Base-by-base conservation (phyloP, 2,329 filamentous ascomycete genomes). In the Curvularia eragrostidis region DNA sequence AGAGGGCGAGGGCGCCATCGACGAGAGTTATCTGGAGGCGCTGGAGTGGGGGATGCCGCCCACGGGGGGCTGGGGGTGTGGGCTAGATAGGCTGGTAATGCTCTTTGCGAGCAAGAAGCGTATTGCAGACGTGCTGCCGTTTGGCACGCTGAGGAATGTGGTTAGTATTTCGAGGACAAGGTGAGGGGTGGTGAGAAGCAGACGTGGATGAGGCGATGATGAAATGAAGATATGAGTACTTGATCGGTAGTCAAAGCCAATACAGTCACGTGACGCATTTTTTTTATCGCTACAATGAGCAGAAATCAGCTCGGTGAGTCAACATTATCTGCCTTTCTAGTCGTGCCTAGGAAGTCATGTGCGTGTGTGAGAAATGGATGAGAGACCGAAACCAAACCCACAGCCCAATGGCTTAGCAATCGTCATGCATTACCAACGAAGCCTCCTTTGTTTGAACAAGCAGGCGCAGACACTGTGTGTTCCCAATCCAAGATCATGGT, bases 11-110 rank as follows among this genome's bases (percentile, higher is more conserved):
- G 77, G 75, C 19, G 79, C 77, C 1, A 81, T 89, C 9, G 93
- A 97, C 70, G 90, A 96, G 78, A 90, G 86, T 69, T 99, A 97
- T 71, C 80, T 97, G 46, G 85, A 89, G 66, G 91, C 91, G 3
- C 78, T 99, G 49, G 91, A 96, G 75, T 92, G 91, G 79, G 95
- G 92, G 0, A 80, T 99, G 58, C 95, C 95, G n/a, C 92, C 95
- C 0, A 99, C 95, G 0, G 95, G 94, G 0, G 95, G 95, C 4
- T 99, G 95, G 95, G 95, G 95, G 1, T 96, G 93, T 69, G 95
- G 95, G 1, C 82, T 99, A 41, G 95, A 99, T 78, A 83, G 95
- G 52, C 81, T 99, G 51, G 89, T 92, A 36, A 99, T 99, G 95
- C 79, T 97, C 48, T 91, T 98, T 69, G 87, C 89, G 1, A 93